phyloP scores from a whole-genome alignment of 2,329 filamentous ascomycete genomes.

The Aspergillus tanneri region DNA sequence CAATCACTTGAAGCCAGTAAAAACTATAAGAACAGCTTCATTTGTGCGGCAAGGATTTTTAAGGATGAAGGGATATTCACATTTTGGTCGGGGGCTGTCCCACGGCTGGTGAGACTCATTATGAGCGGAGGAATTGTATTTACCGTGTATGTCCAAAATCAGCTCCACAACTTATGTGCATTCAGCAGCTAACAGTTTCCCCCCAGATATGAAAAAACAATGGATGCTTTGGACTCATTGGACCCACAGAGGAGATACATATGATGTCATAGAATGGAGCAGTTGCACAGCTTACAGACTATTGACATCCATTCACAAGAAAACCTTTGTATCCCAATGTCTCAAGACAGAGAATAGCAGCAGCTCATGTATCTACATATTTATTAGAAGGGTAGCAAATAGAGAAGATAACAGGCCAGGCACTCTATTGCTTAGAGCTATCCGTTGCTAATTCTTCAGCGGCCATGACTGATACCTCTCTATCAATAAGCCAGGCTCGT shows the following conservation, averaged over 20 bases:
- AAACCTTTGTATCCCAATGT: too few species aligned
- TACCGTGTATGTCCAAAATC: conserved; percentile 66
- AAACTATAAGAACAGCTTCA: conserved; percentile 82
- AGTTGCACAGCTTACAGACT: too few species aligned
- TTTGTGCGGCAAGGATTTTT: conserved; percentile 79
- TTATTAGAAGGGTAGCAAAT: not conserved
- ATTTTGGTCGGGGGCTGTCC: conserved; percentile 91
- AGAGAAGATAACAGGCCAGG: not conserved
- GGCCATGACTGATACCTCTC: conserved; percentile 71
- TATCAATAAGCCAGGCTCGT: conserved; percentile 69
- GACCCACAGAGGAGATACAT: conserved; percentile 86
- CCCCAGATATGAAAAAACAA: conserved; percentile 81
- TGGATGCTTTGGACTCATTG: conserved; percentile 75
- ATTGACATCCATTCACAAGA: too few species aligned
- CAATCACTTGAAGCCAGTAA: conserved; percentile 84
- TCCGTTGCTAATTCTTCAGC: conserved; percentile 58
- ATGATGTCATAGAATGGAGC: conserved; percentile 40
- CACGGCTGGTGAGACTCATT: conserved; percentile 77
- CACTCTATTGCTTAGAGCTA: conserved; percentile 5
- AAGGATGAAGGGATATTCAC: conserved; percentile 85
- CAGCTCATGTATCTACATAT: not conserved
- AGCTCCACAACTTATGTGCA: not conserved
- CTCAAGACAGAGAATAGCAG: too few species aligned
- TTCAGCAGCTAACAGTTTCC: conserved; percentile 14
- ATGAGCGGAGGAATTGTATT: conserved; percentile 97